A percentile compares a stretch with the other conserved stretches of the same genome.
phyloP scores from a whole-genome alignment of 371 early-diverging fungal species.

The Mucor piriformis region DNA sequence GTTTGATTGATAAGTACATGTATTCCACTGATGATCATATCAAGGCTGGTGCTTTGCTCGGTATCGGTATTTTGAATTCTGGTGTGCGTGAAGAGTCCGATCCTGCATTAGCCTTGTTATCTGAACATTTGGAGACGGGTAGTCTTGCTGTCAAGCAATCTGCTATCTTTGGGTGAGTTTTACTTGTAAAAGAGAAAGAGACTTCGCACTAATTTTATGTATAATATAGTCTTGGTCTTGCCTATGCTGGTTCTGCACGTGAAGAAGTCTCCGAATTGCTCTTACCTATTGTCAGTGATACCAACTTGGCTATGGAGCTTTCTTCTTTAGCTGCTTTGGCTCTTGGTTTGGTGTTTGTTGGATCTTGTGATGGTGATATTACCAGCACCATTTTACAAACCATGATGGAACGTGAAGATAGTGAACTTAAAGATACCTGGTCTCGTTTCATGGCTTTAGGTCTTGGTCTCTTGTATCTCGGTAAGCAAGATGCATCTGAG shows the following conservation, averaged over 20 bases:
- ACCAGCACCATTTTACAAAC: constrained; percentile 90
- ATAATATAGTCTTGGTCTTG: constrained; percentile 91
- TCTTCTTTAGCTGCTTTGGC: constrained; percentile 89
- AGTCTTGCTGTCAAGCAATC: constrained; percentile 57
- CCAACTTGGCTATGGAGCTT: constrained; percentile 85
- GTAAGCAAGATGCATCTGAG: constrained; percentile 88
- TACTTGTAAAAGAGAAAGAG: background rate
- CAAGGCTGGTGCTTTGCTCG: constrained; percentile 96
- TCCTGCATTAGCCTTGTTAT: constrained; percentile 89
- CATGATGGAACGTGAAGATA: constrained; percentile 92
- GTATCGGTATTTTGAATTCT: constrained; percentile 89
- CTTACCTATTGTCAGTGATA: constrained; percentile 84
- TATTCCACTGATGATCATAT: constrained; percentile 87
- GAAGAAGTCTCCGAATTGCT: constrained; percentile 85
- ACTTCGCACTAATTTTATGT: constrained; percentile 1
- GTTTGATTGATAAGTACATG: constrained; percentile 92
- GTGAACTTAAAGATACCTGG: constrained; percentile 80
- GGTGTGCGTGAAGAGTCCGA: constrained; percentile 92
- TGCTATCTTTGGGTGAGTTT: constrained; percentile 71
- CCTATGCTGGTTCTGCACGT: constrained; percentile 92
- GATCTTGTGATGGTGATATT: constrained; percentile 91
- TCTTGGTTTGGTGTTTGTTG: constrained; percentile 91
- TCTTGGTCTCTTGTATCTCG: constrained; percentile 86
- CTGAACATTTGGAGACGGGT: constrained; percentile 77
- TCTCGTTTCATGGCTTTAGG: constrained; percentile 93